These are phyloP conservation scores for Coprinellus aureogranulatus DNA, from an alignment of 768 basidiomycete species.

Conservation along the genomic window DNA sequence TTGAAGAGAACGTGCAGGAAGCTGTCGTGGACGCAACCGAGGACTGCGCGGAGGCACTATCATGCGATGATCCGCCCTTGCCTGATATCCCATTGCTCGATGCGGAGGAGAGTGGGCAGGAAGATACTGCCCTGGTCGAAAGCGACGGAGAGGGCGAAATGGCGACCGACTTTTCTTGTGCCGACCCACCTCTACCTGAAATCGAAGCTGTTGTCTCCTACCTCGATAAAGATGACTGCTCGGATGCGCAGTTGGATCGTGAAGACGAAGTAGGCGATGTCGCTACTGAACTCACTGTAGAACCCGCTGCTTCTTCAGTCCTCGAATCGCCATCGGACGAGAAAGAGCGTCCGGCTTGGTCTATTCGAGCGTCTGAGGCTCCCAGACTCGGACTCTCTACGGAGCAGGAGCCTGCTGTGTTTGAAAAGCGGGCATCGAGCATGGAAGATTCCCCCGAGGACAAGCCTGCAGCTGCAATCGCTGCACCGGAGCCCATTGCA, in stretches of 20 bases:
- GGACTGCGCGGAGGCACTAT: background rate
- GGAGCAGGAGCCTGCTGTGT: background rate
- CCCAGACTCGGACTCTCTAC: slow-evolving; percentile 1
- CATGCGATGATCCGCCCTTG: background rate
- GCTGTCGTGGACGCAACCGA: no score
- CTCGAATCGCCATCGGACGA: background rate
- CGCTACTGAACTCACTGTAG: background rate
- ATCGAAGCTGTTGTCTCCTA: background rate
- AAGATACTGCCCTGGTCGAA: background rate
- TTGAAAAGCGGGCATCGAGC: background rate
- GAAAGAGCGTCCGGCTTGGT: slow-evolving; percentile 4
- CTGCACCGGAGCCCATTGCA: background rate
- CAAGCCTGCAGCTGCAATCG: no score
- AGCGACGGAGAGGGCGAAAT: background rate
- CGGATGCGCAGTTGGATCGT: no score
- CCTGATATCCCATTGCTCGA: background rate
- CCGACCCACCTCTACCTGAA: background rate
- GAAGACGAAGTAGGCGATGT: background rate
- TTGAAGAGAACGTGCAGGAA: no score
- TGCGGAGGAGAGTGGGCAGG: background rate
- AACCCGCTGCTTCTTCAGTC: background rate
- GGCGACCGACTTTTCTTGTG: background rate
- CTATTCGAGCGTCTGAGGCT: slow-evolving; percentile 6
- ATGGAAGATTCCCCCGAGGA: background rate
- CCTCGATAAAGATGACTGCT: no score